Conservation (phyloP, 306 rosid species). For the Inga oerstediana region DNA sequence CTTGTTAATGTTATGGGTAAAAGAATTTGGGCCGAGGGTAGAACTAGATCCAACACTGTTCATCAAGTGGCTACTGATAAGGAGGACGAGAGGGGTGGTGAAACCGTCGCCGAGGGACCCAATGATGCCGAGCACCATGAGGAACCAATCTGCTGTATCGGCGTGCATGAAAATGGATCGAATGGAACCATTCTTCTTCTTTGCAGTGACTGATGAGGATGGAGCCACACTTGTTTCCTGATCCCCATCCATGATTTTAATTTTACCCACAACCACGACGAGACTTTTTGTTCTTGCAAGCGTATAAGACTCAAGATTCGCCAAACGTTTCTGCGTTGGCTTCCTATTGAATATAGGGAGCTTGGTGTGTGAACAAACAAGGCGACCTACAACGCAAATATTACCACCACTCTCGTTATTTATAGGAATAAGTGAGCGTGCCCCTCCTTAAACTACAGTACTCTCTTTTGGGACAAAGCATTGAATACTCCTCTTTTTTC, state of each 20-base stretch:
- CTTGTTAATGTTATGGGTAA: slow-evolving; percentile 28
- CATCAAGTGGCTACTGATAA: slow-evolving; percentile 31
- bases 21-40: not conserved
- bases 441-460: too few species aligned
- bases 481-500: too few species aligned
- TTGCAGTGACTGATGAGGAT: not conserved
- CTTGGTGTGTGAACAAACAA: not conserved
- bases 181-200: slow-evolving; percentile 37
- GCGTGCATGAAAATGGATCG: slow-evolving; percentile 69
- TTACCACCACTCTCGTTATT: slow-evolving; percentile 11
- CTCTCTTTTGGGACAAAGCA: not conserved
- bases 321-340: slow-evolving; percentile 13
- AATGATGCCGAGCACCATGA: slow-evolving; percentile 55
- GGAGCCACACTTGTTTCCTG: slow-evolving; percentile 1
- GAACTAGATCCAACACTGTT: slow-evolving; percentile 38
- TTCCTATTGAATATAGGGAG: slow-evolving; percentile 21
- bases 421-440: slow-evolving; percentile 33
- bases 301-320: not conserved
- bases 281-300: not conserved
- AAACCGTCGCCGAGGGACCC: slow-evolving; percentile 69
- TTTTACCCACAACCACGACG: not conserved
- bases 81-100: slow-evolving; percentile 47
- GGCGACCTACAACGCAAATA: not conserved
- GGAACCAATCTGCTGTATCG: slow-evolving; percentile 46
- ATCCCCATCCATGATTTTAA: slow-evolving; percentile 19